A percentile compares a stretch with the other conserved stretches of the same genome.
Evolutionary conservation across 1,284 basidiomycete species (phyloP).

Genomic region (Cryptococcus wingfieldii): DNA sequence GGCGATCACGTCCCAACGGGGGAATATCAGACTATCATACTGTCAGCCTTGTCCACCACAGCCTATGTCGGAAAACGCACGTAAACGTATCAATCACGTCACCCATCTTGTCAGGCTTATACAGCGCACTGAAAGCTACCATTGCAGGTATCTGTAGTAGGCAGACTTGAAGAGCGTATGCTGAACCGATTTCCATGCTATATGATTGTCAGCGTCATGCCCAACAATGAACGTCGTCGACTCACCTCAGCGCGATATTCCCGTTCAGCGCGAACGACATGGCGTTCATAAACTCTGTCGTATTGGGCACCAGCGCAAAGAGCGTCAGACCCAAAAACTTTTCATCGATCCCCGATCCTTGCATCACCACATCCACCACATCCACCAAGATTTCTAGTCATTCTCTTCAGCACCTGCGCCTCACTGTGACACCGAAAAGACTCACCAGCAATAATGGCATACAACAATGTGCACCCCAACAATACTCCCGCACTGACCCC

Average conservation of each 20-base stretch:
- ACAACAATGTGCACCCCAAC: slow-evolving; percentile 82
- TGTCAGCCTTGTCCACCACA: neutral
- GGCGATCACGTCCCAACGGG: slow-evolving; percentile 95
- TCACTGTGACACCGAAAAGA: slow-evolving; percentile 8
- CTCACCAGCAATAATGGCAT: slow-evolving; percentile 91
- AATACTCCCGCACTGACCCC: slow-evolving; percentile 79
- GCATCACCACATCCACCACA: slow-evolving; percentile 89
- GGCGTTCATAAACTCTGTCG: slow-evolving; percentile 99
- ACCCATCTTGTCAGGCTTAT: slow-evolving; percentile 75
- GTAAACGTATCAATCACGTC: slow-evolving; percentile 82
- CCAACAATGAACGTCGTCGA: slow-evolving; percentile 2
- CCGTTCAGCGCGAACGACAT: slow-evolving; percentile 98
- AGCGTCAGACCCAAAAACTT: slow-evolving; percentile 96
- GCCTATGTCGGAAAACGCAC: slow-evolving; percentile 52
- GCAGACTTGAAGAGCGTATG: slow-evolving; percentile 97
- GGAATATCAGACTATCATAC: slow-evolving; percentile 79
- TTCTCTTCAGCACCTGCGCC: neutral
- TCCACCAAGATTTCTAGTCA: slow-evolving; percentile 79
- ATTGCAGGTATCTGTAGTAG: slow-evolving; percentile 96
- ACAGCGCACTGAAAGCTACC: slow-evolving; percentile 97
- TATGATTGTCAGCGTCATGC: neutral
- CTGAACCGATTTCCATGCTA: slow-evolving; percentile 99
- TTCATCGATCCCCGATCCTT: slow-evolving; percentile 92
- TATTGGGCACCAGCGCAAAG: slow-evolving; percentile 96
- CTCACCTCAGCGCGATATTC: slow-evolving; percentile 91